phyloP scores from a whole-genome alignment of 495 filamentous ascomycete species.

The Peziza echinospora region DNA sequence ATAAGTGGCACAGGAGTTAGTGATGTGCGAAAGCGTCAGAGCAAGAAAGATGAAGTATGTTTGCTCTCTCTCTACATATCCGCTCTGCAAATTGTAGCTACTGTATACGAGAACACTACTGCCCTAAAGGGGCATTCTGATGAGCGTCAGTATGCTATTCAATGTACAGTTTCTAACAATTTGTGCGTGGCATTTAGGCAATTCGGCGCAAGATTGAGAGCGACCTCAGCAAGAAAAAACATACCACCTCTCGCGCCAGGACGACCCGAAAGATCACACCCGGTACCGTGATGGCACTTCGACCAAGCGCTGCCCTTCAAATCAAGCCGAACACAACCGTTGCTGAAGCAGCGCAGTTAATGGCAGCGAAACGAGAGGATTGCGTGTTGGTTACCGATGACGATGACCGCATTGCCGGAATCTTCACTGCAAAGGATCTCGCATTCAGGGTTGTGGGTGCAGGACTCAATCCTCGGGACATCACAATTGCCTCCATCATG shows the following conservation, averaged over 20 bases:
- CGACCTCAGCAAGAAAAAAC: conserved; percentile 94
- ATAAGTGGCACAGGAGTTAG: conserved; percentile 60
- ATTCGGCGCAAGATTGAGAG: conserved; percentile 92
- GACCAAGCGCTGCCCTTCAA: conserved; percentile 85
- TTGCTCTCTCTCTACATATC: not conserved
- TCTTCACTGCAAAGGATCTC: conserved; percentile 97
- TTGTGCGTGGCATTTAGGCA: conserved; percentile 50
- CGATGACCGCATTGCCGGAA: conserved; percentile 90
- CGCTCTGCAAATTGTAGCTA: too few relatives aligned
- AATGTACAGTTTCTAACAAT: conserved; percentile 12
- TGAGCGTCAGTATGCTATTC: conserved; percentile 2
- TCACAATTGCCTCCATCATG: conserved; percentile 97
- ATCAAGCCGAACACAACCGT: conserved; percentile 93
- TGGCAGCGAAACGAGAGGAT: conserved; percentile 97
- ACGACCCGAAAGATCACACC: conserved; percentile 83
- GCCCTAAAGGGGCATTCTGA: too few relatives aligned
- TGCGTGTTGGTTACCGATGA: conserved; percentile 98
- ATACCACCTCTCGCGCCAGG: conserved; percentile 48
- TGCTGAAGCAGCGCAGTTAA: conserved; percentile 89
- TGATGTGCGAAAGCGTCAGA: conserved; percentile 80
- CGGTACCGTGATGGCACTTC: conserved; percentile 82
- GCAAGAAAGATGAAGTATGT: conserved; percentile 91
- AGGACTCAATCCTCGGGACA: conserved; percentile 70
- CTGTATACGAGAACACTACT: too few relatives aligned
- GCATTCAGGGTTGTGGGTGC: conserved; percentile 89